Evolutionary conservation across 257 asterid genomes (phyloP), one percentile per base, ranked within the genome.

Genomic region (Jasminum sambac): DNA sequence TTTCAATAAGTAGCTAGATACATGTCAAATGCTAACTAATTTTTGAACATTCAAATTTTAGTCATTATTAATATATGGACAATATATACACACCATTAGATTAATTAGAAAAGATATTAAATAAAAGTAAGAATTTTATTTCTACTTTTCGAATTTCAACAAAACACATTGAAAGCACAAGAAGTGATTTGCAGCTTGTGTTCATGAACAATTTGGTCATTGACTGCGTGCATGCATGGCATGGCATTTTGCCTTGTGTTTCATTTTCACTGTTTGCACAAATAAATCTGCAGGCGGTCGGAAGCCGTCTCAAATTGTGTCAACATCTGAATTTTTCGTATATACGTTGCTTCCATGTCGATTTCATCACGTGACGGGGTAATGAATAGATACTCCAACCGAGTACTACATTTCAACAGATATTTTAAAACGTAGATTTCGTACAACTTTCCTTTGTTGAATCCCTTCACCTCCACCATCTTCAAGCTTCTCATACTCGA

Each of bases 381-480:
- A 5, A 81, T 34, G 12, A 2, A n/a, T 11, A 81, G 5, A 1
- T 17, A 1, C 30, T 61, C 63, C 23, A 82, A 63, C 0, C 11
- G 68, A 19, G 5, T 10, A 3, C 74, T 74, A 58, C 11, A 42
- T 17, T 21, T 52, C 19, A 78, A 52, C 23, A 82, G 21, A 76
- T 78, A 82, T 1, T 36, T 2, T 8, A 79, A 16, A 2, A 74
- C 75, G 4, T 11, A 0, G 0, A 66, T 14, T 43, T 79, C 84
- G 19, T 79, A 34, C 0, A 8, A 12, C n/a, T 16, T 8, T 9
- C 82, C 84, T 58, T 73, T 79, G 39, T 73, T 79, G 39, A 69
- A 82, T 9, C 80, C 80, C 11, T 25, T 48, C 25, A 82, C 55
- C 0, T 11, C 25, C 13, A 82, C 34, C n/a, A 40, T 11, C 36